Evolutionary conservation across 1,284 basidiomycete genomes (phyloP).

Genomic region (Rhodotorula sp.): DNA sequence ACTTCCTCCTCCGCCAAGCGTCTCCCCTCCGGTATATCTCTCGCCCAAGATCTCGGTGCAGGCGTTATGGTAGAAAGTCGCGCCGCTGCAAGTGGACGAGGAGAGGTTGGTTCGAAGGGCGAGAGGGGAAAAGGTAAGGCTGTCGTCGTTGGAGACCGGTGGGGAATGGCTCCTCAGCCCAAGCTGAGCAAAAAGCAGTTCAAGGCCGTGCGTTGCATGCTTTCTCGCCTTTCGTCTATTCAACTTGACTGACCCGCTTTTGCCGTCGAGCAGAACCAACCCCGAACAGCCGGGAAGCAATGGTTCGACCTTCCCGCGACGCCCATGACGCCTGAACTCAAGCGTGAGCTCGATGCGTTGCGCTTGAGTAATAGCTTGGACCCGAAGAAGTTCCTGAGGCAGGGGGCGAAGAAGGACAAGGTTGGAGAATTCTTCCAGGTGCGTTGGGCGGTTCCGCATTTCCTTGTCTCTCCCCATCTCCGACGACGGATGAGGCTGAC

Average conservation of each 20-base stretch:
- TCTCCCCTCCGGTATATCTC: conserved; percentile 2
- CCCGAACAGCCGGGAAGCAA: conserved; percentile 66
- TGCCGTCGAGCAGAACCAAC: conserved; percentile 18
- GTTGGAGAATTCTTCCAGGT: conserved; percentile 88
- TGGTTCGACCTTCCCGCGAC: conserved; percentile 88
- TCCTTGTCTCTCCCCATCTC: conserved; percentile 7
- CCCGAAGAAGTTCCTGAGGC: conserved; percentile 94
- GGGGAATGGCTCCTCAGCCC: conserved; percentile 29
- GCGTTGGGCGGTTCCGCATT: conserved; percentile 46
- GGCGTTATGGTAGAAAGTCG: not conserved
- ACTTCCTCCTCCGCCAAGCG: not conserved
- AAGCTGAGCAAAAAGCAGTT: conserved; percentile 33
- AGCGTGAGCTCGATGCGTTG: conserved; percentile 89
- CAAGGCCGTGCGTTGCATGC: conserved; percentile 23
- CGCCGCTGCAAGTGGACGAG: not conserved
- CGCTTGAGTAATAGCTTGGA: conserved; percentile 88
- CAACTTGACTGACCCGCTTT: not conserved
- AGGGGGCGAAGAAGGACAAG: conserved; percentile 63
- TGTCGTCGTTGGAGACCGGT: conserved; percentile 20
- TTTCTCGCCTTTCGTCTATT: too few relatives aligned
- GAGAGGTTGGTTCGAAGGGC: too few relatives aligned
- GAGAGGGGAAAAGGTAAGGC: not conserved
- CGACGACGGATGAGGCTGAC: not conserved
- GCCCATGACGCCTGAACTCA: conserved; percentile 74
- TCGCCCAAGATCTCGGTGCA: conserved; percentile 28